Percentiles rank a stretch among this genome's conserved stretches.
phyloP scores from a whole-genome alignment of 768 basidiomycete genomes.

The Hygrocybe punicea region DNA sequence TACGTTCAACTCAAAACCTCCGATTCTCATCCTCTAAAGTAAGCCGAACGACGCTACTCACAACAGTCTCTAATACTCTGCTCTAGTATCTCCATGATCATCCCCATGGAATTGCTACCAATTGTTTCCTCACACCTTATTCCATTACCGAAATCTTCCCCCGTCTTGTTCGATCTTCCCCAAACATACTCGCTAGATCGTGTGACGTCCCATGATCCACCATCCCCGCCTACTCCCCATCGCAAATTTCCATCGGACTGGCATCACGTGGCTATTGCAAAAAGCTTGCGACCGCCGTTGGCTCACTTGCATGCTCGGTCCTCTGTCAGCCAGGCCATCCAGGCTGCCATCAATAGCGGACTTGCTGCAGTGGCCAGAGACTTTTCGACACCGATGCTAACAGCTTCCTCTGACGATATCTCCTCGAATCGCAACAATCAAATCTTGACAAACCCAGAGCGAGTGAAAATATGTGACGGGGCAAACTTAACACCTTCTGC shows the following conservation, averaged over 20 bases:
- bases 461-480: background rate
- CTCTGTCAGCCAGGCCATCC: conserved; percentile 9
- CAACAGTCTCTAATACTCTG: background rate
- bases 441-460: background rate
- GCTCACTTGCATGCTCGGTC: conserved; percentile 5
- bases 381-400: background rate
- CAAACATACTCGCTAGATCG: conserved; percentile 44
- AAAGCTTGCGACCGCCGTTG: background rate
- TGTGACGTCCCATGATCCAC: conserved; percentile 26
- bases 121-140: conserved; percentile 49
- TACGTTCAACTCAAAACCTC: conserved; percentile 58
- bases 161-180: conserved; percentile 47
- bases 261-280: background rate
- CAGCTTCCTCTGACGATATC: background rate
- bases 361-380: background rate
- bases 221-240: conserved; percentile 18
- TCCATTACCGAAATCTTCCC: conserved; percentile 24
- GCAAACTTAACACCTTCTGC: background rate
- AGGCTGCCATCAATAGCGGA: conserved; percentile 12
- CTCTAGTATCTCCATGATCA: conserved; percentile 57
- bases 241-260: conserved; percentile 1
- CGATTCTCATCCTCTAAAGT: conserved; percentile 82
- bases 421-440: too few relatives aligned
- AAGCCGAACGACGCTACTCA: conserved; percentile 29
- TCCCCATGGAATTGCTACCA: conserved; percentile 57